Evolutionary conservation across 805 yeast genomes (phyloP), one percentile per base, ranked within the genome.

Genomic region (Ogataea degrootiae): DNA sequence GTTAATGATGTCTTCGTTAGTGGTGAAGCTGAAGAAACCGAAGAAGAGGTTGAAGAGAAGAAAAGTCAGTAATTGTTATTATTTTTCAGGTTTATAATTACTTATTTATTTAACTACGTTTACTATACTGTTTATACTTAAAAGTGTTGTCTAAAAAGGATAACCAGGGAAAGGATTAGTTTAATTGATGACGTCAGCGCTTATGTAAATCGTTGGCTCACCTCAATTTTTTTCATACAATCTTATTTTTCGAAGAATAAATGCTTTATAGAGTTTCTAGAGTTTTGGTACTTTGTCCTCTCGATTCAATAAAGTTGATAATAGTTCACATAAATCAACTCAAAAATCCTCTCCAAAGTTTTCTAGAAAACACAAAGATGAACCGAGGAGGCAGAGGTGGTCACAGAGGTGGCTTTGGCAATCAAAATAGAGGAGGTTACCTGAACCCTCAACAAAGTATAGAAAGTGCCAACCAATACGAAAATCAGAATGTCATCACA

Each of bases 321-420:
- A 26, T 26, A 26, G 1, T 9, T 26, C 31, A 26, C 31, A 26
- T 6, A 26, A 5, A 9, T 7, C 31, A 4, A 26, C 31, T 9
- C 31, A 26, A 11, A 7, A 26, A 26, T 26, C 31, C 26, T 22
- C n/a, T 37, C 21, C 12, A 4, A n/a, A 17, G 3, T 4, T 6
- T 21, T 11, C 16, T 15, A 37, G 14, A 11, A 19, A 5, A 19
- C 3, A 12, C 23, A 1, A n/a, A 23, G 8, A 65, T 63, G 63
- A 61, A 60, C 39, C 60, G 69, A 51, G 70, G 69, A 19, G 69
- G 69, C n/a, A 55, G 68, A 52, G 67, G 68, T 4, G 56, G 64
- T 16, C 57, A 57, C 17, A 38, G 63, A 37, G 59, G 61, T 12
- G 54, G 56, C n/a, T 52, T 41, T 34, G 34, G 45, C 35, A 44